Evolutionary conservation across 208 protist species (phyloP).

Genomic region (Phytomonas sp.): DNA sequence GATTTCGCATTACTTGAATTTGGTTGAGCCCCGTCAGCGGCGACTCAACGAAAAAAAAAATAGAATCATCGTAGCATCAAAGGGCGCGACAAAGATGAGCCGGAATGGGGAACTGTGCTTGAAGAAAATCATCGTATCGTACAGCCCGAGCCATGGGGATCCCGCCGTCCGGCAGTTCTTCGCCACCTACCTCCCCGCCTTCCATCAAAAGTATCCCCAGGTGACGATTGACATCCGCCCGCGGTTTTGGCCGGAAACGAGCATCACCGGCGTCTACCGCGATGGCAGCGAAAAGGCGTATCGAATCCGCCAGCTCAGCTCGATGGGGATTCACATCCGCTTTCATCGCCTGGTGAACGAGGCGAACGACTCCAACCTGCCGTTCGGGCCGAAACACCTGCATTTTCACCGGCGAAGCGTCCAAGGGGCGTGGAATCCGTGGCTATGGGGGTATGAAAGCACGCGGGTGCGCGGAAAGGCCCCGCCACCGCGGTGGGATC

Average conservation of each 20-base stretch:
- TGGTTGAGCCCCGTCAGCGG: too few relatives aligned
- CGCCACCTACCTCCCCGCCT: constrained; percentile 58
- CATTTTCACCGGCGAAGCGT: constrained; percentile 62
- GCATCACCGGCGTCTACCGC: constrained; percentile 78
- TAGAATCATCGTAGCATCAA: too few relatives aligned
- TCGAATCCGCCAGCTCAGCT: constrained; percentile 39
- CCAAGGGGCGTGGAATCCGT: constrained; percentile 79
- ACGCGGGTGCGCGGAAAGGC: constrained; percentile 20
- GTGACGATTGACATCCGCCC: constrained; percentile 71
- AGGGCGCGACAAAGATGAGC: constrained; percentile 58
- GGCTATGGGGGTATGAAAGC: constrained; percentile 68
- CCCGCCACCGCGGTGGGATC: constrained; percentile 43
- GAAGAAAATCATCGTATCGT: constrained; percentile 77
- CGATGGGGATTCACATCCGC: constrained; percentile 71
- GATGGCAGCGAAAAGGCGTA: constrained; percentile 70
- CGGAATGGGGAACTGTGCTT: constrained; percentile 74
- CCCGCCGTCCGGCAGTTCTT: constrained; percentile 72
- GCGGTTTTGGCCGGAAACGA: constrained; percentile 60
- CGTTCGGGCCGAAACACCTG: constrained; percentile 51
- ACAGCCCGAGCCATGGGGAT: constrained; percentile 53
- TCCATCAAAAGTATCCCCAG: constrained; percentile 61
- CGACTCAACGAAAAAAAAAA: too few relatives aligned
- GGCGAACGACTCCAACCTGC: constrained; percentile 57
- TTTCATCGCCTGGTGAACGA: constrained; percentile 68
- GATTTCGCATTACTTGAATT: too few relatives aligned